Conservation (phyloP, 106 monocot species). For the Agapanthus africanus region DNA sequence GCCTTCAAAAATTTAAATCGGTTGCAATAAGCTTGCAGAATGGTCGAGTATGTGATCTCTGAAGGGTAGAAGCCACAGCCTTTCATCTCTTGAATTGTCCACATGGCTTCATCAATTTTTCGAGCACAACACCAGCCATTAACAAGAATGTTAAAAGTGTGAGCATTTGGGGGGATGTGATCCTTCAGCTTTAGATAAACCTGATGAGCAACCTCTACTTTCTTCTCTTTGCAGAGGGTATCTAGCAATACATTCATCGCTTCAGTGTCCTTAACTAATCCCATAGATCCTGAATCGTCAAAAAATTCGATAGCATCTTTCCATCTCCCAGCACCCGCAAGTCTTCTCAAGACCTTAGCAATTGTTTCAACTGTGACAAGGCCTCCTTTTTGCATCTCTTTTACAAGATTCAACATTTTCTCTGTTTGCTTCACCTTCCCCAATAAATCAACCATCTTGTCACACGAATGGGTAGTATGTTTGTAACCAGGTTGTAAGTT, state of each 20-base stretch:
- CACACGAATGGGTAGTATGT: slow-evolving; percentile 34
- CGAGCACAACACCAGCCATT: slow-evolving; percentile 70
- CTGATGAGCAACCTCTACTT: slow-evolving; percentile 57
- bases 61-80: slow-evolving; percentile 52
- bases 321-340: slow-evolving; percentile 61
- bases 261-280: slow-evolving; percentile 51
- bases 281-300: slow-evolving; percentile 41
- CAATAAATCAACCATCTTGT: slow-evolving; percentile 74
- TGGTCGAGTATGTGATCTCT: slow-evolving; percentile 66
- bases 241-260: slow-evolving; percentile 76
- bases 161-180: slow-evolving; percentile 39
- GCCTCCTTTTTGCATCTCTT: slow-evolving; percentile 32
- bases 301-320: slow-evolving; percentile 52
- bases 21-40: slow-evolving; percentile 59
- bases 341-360: slow-evolving; percentile 74
- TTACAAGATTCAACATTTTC: slow-evolving; percentile 59
- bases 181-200: slow-evolving; percentile 40
- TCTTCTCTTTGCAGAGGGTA: slow-evolving; percentile 76
- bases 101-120: slow-evolving; percentile 60
- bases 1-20: slow-evolving; percentile 40
- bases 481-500: slow-evolving; percentile 26
- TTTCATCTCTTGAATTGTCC: slow-evolving; percentile 76
- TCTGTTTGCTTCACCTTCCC: slow-evolving; percentile 77
- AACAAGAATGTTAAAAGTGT: slow-evolving; percentile 80
- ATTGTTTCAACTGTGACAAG: slow-evolving; percentile 43